Base-by-base conservation (phyloP, 306 rosid genomes). In the Malus sieversii region DNA sequence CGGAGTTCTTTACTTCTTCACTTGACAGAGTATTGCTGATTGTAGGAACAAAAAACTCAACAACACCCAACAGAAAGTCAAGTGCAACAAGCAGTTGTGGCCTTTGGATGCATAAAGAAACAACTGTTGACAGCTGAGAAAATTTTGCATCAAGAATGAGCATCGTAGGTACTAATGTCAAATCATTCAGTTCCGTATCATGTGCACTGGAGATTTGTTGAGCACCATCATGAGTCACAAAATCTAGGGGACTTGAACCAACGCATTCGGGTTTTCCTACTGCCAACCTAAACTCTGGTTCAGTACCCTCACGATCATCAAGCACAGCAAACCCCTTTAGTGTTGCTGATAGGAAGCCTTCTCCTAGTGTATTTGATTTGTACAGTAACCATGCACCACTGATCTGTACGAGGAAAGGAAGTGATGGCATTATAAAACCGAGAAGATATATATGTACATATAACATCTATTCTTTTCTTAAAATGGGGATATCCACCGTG, bases 301-400 rank as follows among this genome's bases (percentile, higher is more conserved):
- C 91, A 77, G 89, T 93, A 57, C 97, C 99, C 74, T 92, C 97
- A 62, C 99, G 97, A 80, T 95, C 90, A 89, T 95, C 99, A 79
- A 88, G 82, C 70, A 95, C 92, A 74, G 91, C 83, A 75, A 95
- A 92, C 74, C 88, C 96, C 86, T 86, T 87, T 60, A 95, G 85
- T 5, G 97, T 90, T 80, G 99, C 97, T 68, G 97, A 92, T 48
- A 95, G 97, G 78, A 81, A 90, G 64, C 96, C 97, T 30, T 86
- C 95, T 73, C 96, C 99, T 18, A 72, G 79, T 53, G 91, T 84
- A 78, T 70, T 90, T 68, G 97, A 88, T 81, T 92, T 95, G 77
- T 92, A 95, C 53, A 92, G 90, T 45, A 95, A 77, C 99, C 99
- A 95, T 77, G 93, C 97, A 71, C 87, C 85, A 70, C 90, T 86